These are phyloP conservation scores for Ogataea ganodermae DNA, from an alignment of 805 yeast genomes.

Conservation along the genomic window DNA sequence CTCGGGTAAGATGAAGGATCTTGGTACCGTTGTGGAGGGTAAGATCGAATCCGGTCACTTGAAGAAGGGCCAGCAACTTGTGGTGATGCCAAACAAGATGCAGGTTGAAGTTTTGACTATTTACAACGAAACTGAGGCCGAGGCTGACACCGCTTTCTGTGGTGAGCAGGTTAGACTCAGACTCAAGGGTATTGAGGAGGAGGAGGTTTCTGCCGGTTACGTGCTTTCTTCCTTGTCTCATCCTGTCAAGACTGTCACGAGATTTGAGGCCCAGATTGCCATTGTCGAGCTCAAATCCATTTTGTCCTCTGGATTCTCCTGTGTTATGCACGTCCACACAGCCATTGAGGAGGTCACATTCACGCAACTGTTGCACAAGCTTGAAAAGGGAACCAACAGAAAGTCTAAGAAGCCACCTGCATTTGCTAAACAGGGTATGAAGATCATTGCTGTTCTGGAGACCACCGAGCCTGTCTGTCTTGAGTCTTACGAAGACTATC, in stretches of 20 bases:
- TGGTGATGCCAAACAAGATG: constrained; percentile 91
- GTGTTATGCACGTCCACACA: constrained; percentile 98
- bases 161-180: constrained; percentile 97
- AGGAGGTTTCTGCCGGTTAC: constrained; percentile 88
- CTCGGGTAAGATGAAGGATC: constrained; percentile 90
- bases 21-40: constrained; percentile 98
- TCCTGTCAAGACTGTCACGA: constrained; percentile 89
- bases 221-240: constrained; percentile 82
- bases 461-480: constrained; percentile 86
- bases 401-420: constrained; percentile 96
- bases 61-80: constrained; percentile 70
- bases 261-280: constrained; percentile 94
- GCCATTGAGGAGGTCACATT: constrained; percentile 95
- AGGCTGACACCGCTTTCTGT: constrained; percentile 83
- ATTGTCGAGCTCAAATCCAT: constrained; percentile 95
- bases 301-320: constrained; percentile 91
- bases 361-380: constrained; percentile 80
- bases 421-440: constrained; percentile 98
- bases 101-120: constrained; percentile 83
- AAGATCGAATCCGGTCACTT: constrained; percentile 95
- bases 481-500: constrained; percentile 89
- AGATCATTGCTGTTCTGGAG: constrained; percentile 90
- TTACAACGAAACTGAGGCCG: constrained; percentile 94
- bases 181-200: constrained; percentile 95
- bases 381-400: constrained; percentile 96